These are phyloP conservation scores for Huntiella omanensis DNA, from an alignment of 2,329 filamentous ascomycete species.

Conservation along the genomic window DNA sequence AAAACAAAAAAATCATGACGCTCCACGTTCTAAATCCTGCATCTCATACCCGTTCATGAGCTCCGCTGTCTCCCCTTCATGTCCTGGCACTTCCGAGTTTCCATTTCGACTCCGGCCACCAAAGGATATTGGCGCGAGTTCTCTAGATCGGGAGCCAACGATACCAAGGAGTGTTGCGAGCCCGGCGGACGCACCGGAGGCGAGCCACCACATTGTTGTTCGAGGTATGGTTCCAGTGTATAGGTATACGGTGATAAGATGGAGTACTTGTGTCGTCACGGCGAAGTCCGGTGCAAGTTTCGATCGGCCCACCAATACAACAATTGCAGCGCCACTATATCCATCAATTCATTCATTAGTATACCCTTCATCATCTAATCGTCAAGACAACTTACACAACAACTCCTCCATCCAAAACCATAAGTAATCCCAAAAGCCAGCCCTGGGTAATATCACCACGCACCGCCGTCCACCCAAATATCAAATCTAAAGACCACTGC, in stretches of 20 bases:
- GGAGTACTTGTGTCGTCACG: slow-evolving; percentile 68
- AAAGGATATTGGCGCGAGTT: slow-evolving; percentile 76
- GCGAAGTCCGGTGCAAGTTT: slow-evolving; percentile 94
- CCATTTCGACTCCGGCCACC: slow-evolving; percentile 33
- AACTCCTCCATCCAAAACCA: slow-evolving; percentile 35
- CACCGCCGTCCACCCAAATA: slow-evolving; percentile 39
- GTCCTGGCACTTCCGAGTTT: slow-evolving; percentile 3
- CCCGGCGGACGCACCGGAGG: slow-evolving; percentile 29
- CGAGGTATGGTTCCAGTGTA: slow-evolving; percentile 62
- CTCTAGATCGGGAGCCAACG: slow-evolving; percentile 82
- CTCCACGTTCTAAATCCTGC: slow-evolving; percentile 26
- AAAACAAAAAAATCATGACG: not conserved
- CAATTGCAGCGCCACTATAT: slow-evolving; percentile 59
- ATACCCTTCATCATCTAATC: not conserved
- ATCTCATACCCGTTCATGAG: slow-evolving; percentile 24
- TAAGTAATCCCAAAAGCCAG: slow-evolving; percentile 39
- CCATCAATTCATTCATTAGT: not conserved
- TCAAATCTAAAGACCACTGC: slow-evolving; percentile 31
- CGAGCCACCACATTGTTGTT: slow-evolving; percentile 72
- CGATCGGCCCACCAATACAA: slow-evolving; percentile 67
- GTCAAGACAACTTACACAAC: slow-evolving; percentile 24
- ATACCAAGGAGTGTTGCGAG: slow-evolving; percentile 46
- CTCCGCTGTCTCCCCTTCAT: slow-evolving; percentile 13
- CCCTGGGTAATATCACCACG: slow-evolving; percentile 43
- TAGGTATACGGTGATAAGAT: slow-evolving; percentile 57